Base-by-base conservation (phyloP, 805 yeast species). In the Sugiyamaella smithiae region DNA sequence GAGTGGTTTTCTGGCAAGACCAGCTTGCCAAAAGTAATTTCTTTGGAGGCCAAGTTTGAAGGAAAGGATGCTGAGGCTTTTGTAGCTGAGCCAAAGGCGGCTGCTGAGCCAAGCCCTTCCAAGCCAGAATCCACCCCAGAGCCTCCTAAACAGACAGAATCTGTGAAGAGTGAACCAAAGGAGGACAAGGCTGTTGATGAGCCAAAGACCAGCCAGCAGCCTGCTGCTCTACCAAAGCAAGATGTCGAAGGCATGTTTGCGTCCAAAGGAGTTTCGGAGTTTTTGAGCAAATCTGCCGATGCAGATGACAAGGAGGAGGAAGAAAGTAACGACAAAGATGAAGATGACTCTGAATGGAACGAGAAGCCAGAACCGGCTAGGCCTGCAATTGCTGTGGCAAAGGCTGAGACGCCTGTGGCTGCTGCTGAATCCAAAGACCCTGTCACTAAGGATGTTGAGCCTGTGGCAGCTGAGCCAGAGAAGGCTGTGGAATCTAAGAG, bases 1-100 rank as follows among this genome's bases (percentile, higher is more conserved):
- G 96, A 89, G 56, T 93, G 88, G 84, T 75, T 82, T 49, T 67
- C 67, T 17, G 98, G 98, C 29, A 83, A 88, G 64, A 75, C 75
- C 23, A 83, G 83, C n/a, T 80, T 80, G 51, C 99, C 99, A 14
- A 69, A 87, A 46, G 70, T 91, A 55, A 70, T 88, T 57, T 77
- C 82, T 29, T 78, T 95, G 84, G 84, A 77, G 63, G 79, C 85
- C 8, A 57, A 90, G 14, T 91, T 78, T 64, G 91, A 89, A n/a
- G 95, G 95, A 19, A 64, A 78, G 3, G 77, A 73, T 29, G 81
- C 88, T 28, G 64, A 48, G 29, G 47, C 58, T 6, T 36, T 48
- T 76, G 60, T 53, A n/a, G 51, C 46, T 8, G 44, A 38, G 16
- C 31, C 36, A 46, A 38, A 29, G 25, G 42, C 22, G 35, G 42